phyloP scores from a whole-genome alignment of 2,329 filamentous ascomycete genomes.

The Penicillium sclerotiorum region DNA sequence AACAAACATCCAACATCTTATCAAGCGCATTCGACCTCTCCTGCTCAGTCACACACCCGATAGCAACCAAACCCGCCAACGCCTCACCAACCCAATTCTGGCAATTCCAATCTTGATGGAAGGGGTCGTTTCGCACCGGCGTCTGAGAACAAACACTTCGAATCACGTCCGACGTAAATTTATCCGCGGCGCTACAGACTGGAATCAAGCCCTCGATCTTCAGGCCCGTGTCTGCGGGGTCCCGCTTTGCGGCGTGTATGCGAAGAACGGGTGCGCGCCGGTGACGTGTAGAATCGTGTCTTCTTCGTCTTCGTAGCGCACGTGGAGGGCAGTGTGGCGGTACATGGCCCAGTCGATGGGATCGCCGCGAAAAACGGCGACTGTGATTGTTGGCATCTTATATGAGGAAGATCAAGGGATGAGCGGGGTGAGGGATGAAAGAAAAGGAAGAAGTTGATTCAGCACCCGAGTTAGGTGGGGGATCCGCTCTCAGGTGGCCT shows the following conservation, averaged over 20 bases:
- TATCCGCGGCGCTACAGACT: conserved; percentile 19
- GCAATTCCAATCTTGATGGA: conserved; percentile 35
- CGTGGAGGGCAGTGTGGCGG: conserved; percentile 34
- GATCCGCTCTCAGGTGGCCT: too few species aligned
- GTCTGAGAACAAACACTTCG: conserved; percentile 23
- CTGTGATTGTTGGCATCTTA: conserved; percentile 16
- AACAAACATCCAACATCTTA: conserved; percentile 31
- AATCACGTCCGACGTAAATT: conserved; percentile 17
- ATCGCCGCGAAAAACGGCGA: conserved; percentile 31
- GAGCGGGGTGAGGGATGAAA: not conserved
- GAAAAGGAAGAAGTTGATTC: too few species aligned
- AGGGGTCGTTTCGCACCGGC: conserved; percentile 24
- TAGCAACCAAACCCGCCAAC: conserved; percentile 23
- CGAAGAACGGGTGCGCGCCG: conserved; percentile 31
- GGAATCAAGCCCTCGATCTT: conserved; percentile 18
- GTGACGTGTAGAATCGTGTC: conserved; percentile 28
- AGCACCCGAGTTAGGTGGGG: too few species aligned
- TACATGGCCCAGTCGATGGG: conserved; percentile 34
- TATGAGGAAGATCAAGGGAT: not conserved
- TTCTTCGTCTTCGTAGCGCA: conserved; percentile 19
- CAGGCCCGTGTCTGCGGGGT: conserved; percentile 1
- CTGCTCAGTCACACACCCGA: conserved; percentile 21
- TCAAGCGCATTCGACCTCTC: conserved; percentile 25
- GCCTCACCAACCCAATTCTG: conserved; percentile 29
- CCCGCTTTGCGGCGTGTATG: conserved; percentile 19